Percentiles rank a stretch among this genome's conserved stretches.
Conservation (phyloP, 2,329 filamentous ascomycete genomes). For the Stagonosporopsis chrysanthemi region DNA sequence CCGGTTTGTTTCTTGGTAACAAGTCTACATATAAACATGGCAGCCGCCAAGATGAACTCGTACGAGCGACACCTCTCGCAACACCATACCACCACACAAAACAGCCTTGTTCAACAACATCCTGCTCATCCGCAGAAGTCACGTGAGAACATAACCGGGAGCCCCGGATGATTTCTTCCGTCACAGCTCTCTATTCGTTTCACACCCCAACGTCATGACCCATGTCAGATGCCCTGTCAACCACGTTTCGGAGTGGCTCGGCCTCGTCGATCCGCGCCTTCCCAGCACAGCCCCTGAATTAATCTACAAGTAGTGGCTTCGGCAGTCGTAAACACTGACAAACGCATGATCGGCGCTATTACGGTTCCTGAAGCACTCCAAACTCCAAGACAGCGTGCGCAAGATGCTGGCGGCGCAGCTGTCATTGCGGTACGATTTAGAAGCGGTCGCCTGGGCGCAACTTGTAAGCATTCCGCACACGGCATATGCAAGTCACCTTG, state of each 20-base stretch:
- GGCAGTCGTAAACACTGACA: constrained; percentile 4
- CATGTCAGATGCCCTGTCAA: background rate
- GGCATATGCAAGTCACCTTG: constrained; percentile 3
- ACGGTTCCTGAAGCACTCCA: background rate
- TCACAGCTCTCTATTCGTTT: background rate
- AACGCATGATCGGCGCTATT: constrained; percentile 11
- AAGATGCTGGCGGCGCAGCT: background rate
- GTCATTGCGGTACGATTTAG: background rate
- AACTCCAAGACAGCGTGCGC: background rate
- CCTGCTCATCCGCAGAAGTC: background rate
- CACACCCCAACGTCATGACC: background rate
- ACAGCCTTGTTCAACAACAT: background rate
- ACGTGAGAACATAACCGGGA: constrained; percentile 1
- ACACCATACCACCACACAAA: too few relatives aligned
- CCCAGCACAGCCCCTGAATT: constrained; percentile 10
- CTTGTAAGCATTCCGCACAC: background rate
- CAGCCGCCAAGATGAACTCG: too few relatives aligned
- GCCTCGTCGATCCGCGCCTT: background rate
- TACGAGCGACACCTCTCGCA: too few relatives aligned
- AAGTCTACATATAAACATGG: too few relatives aligned
- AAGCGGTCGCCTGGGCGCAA: background rate
- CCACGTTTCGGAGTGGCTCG: constrained; percentile 4
- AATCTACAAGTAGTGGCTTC: constrained; percentile 10
- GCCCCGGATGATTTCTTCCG: background rate
- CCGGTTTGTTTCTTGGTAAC: too few relatives aligned